Percentiles rank a stretch among this genome's conserved stretches.
These are phyloP conservation scores for Leccinum variicolor DNA, from an alignment of 768 basidiomycete genomes.

Conservation along the genomic window DNA sequence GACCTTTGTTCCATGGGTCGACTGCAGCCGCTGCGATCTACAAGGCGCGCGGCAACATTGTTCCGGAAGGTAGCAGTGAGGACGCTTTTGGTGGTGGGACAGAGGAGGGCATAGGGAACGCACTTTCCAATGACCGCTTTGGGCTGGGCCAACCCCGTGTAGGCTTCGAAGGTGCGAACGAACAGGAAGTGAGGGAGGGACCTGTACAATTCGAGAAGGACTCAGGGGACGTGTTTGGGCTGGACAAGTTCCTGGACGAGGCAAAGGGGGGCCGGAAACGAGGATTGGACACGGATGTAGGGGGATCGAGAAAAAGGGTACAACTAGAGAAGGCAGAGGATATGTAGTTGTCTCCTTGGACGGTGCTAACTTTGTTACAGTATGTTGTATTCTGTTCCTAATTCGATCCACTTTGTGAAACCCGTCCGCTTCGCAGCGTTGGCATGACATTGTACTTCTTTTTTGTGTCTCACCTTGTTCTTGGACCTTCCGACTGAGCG, in stretches of 20 bases:
- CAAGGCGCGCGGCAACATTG: slow-evolving; percentile 86
- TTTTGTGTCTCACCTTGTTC: slow-evolving; percentile 1
- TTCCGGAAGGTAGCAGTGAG: slow-evolving; percentile 68
- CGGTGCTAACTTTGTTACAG: neutral
- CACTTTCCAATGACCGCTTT: slow-evolving; percentile 92
- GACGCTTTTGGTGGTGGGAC: slow-evolving; percentile 94
- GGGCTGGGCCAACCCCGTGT: slow-evolving; percentile 77
- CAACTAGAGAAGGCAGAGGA: slow-evolving; percentile 64
- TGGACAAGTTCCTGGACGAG: slow-evolving; percentile 96
- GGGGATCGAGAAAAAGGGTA: slow-evolving; percentile 62
- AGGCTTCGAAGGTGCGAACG: slow-evolving; percentile 89
- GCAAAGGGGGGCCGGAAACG: slow-evolving; percentile 95
- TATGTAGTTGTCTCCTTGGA: slow-evolving; percentile 23
- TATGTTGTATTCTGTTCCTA: neutral
- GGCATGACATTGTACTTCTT: slow-evolving; percentile 14
- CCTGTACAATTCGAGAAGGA: slow-evolving; percentile 99
- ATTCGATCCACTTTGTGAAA: neutral
- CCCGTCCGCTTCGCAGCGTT: slow-evolving; percentile 6
- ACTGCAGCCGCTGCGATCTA: slow-evolving; percentile 99
- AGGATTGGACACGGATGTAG: slow-evolving; percentile 75
- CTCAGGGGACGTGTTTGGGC: slow-evolving; percentile 91
- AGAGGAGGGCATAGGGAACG: slow-evolving; percentile 89
- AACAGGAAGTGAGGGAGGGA: slow-evolving; percentile 83
- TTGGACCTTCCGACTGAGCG: neutral
- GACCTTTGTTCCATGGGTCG: slow-evolving; percentile 93